phyloP scores from a whole-genome alignment of 495 filamentous ascomycete genomes.

The Pyronema omphalodes region DNA sequence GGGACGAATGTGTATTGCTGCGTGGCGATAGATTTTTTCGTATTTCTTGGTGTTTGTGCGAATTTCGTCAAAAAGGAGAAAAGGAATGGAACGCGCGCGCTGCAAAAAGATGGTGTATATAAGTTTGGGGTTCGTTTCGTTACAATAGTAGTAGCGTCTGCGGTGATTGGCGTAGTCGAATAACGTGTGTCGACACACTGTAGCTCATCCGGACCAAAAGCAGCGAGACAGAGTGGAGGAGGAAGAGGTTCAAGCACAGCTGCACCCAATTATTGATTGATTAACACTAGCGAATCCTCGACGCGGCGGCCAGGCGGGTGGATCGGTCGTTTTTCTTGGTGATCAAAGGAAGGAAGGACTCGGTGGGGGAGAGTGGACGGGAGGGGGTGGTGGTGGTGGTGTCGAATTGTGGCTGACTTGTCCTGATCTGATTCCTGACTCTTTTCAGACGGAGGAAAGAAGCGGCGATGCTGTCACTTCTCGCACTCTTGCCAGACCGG shows the following conservation, averaged over 20 bases:
- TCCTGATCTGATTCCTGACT: too few relatives aligned
- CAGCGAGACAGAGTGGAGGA: neutral
- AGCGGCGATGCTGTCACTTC: neutral
- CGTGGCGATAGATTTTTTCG: neutral
- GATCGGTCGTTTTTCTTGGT: neutral
- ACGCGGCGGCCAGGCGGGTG: too few relatives aligned
- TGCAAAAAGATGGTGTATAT: slow-evolving; percentile 2
- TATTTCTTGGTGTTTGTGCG: too few relatives aligned
- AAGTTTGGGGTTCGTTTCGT: slow-evolving; percentile 1
- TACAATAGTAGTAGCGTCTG: neutral
- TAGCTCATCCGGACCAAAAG: neutral
- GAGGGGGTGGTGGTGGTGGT: neutral
- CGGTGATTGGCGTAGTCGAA: neutral
- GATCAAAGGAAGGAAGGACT: neutral
- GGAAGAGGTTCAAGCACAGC: neutral
- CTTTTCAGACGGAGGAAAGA: neutral
- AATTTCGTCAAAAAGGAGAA: slow-evolving; percentile 1
- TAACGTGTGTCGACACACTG: neutral
- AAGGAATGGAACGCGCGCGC: slow-evolving; percentile 1
- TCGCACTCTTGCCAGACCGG: too few relatives aligned
- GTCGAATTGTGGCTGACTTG: neutral
- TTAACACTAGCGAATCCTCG: too few relatives aligned
- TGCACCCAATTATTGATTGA: neutral
- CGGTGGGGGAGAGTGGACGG: neutral
- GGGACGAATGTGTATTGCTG: neutral